These are phyloP conservation scores for Cocos nucifera DNA, from an alignment of 176 grass and related monocot genomes.

Conservation along the genomic window DNA sequence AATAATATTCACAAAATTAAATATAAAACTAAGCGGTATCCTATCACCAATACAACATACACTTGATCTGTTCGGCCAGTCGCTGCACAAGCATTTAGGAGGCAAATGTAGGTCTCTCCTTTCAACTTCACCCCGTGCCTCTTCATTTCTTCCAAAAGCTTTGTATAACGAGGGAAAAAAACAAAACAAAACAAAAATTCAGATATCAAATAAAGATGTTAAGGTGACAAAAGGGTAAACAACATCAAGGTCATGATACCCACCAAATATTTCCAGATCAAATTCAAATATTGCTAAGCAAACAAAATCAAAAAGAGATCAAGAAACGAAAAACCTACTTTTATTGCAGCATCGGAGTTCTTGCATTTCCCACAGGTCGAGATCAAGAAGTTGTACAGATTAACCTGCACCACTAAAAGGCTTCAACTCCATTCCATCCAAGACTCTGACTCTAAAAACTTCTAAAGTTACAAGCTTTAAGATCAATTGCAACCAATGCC, in stretches of 20 bases:
- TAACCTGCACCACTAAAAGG: slow-evolving; percentile 51
- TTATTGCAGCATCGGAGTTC: slow-evolving; percentile 72
- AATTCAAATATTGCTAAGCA: background rate
- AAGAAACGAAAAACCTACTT: slow-evolving; percentile 37
- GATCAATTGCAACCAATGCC: background rate
- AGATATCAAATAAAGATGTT: background rate
- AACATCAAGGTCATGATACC: no score
- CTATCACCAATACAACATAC: slow-evolving; percentile 17
- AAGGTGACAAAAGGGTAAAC: no score
- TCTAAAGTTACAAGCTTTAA: background rate
- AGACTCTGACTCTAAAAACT: background rate
- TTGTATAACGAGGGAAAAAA: slow-evolving; percentile 5
- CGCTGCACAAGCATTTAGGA: slow-evolving; percentile 81
- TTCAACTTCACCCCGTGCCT: slow-evolving; percentile 71
- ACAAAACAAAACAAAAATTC: slow-evolving; percentile 6
- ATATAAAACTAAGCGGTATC: no score
- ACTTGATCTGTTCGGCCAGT: slow-evolving; percentile 79
- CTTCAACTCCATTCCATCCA: background rate
- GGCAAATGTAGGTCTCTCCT: slow-evolving; percentile 91
- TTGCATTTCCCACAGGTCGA: slow-evolving; percentile 89
- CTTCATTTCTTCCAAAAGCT: slow-evolving; percentile 99
- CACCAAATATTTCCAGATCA: no score
- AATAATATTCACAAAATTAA: no score
- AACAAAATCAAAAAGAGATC: background rate
- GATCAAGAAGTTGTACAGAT: slow-evolving; percentile 98